Evolutionary conservation across 768 basidiomycete species (phyloP), one percentile per base, ranked within the genome.

Genomic region (Collybia sordida): DNA sequence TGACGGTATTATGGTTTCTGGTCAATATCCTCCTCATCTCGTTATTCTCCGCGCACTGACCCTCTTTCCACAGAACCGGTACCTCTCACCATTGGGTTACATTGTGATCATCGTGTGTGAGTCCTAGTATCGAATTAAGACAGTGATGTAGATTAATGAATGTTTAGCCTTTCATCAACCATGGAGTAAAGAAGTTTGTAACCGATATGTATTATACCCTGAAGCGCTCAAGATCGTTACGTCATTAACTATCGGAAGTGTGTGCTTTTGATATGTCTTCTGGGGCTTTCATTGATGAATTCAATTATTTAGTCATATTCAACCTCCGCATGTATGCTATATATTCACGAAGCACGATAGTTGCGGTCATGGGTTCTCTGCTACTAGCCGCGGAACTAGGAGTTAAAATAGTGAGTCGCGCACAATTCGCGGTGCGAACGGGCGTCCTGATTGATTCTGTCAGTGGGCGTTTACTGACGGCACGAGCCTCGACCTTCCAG

Each of bases 381-480:
- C 50, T 68, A 4, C 58, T 72, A 5, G 53, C 52, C 1, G 46
- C 37, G 2, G 64, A 70, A 51, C 22, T 71, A 6, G 65, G 35
- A 8, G 42, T 70, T 7, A 72, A 71, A 51, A 70, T 70, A 28
- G 71, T 72, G 46, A 18, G 65, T 58, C 8, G 12, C 24, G 12
- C 22, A n/a, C 24, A 41, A n/a, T 51, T n/a, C 6, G 14, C n/a
- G 36, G 41, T 24, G 21, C 45, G 37, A 35, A 2, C 3, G 25
- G 19, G 45, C 28, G 46, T 39, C 22, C 24, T 40, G 8, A 40
- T 47, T 17, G 25, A 23, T n/a, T 5, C 19, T 35, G 31, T 11
- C 27, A 72, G 70, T 72, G 68, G 67, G 65, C 69, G 18, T 71
- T 72, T 34, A 70, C 66, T 0, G 65, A 66, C 55, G 70, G 69